Percentiles rank a stretch among this genome's conserved stretches.
Evolutionary conservation across 305 asterid genomes (phyloP).

Genomic region (Fraxinus floribunda): DNA sequence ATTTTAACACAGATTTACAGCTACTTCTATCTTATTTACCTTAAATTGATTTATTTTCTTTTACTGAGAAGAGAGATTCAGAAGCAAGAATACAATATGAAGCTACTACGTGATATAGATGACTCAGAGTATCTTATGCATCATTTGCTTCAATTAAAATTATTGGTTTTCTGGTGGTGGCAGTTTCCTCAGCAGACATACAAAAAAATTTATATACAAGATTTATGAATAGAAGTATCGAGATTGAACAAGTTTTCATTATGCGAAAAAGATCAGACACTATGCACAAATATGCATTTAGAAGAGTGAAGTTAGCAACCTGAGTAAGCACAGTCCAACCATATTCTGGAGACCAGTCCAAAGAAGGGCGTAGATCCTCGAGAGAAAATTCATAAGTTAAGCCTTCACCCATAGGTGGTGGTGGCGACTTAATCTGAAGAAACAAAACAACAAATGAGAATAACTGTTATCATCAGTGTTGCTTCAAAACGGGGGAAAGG

Average conservation of each 20-base stretch:
- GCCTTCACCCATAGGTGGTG: constrained; percentile 81
- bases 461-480: not conserved
- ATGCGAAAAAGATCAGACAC: not conserved
- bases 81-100: not conserved
- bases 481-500: not conserved
- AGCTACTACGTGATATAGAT: not conserved
- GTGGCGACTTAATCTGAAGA: constrained; percentile 55
- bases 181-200: not conserved
- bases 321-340: constrained; percentile 66
- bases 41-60: not conserved
- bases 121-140: not conserved
- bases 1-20: not conserved
- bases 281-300: not conserved
- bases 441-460: not conserved
- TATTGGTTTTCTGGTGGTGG: not conserved
- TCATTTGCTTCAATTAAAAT: not conserved
- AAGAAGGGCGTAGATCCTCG: constrained; percentile 74
- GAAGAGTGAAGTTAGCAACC: constrained; percentile 41
- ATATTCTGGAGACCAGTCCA: constrained; percentile 65
- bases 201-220: not conserved
- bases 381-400: constrained; percentile 34
- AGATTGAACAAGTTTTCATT: not conserved
- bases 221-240: not conserved
- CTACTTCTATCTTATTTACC: not conserved
- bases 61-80: not conserved